A percentile compares a stretch with the other conserved stretches of the same genome.
Conservation (phyloP, 495 filamentous ascomycete species). For the Xylaria palmicola region DNA sequence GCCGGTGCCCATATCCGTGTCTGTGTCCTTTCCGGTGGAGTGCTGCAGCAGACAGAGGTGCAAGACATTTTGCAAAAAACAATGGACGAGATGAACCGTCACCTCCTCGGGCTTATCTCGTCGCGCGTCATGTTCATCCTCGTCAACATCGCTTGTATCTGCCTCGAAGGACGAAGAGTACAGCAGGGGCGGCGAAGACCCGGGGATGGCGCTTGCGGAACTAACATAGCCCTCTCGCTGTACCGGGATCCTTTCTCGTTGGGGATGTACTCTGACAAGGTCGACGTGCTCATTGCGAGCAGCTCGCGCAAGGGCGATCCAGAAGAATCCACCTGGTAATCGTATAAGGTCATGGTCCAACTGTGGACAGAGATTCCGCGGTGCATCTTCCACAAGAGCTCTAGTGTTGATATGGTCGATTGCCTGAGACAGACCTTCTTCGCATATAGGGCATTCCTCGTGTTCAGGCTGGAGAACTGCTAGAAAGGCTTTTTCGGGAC, state of each 20-base stretch:
- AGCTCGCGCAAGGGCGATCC: slow-evolving; percentile 12
- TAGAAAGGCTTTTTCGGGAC: slow-evolving; percentile 8
- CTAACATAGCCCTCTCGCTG: slow-evolving; percentile 4
- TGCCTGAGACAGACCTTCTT: neutral
- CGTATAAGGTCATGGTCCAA: slow-evolving; percentile 14
- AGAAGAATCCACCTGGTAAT: slow-evolving; percentile 16
- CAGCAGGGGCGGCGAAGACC: slow-evolving; percentile 5
- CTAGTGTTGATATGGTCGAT: neutral
- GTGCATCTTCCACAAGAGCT: neutral
- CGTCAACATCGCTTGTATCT: slow-evolving; percentile 1
- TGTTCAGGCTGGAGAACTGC: slow-evolving; percentile 8
- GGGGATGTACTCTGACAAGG: neutral
- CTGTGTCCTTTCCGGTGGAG: neutral
- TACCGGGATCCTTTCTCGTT: slow-evolving; percentile 5
- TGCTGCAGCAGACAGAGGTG: neutral
- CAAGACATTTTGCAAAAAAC: slow-evolving; percentile 12
- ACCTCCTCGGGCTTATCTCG: slow-evolving; percentile 14
- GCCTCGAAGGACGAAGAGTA: neutral
- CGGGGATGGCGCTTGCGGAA: slow-evolving; percentile 6
- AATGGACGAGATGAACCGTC: slow-evolving; percentile 15
- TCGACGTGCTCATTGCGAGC: neutral
- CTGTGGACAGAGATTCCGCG: slow-evolving; percentile 7
- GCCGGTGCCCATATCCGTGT: too few species aligned
- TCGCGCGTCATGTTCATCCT: slow-evolving; percentile 15
- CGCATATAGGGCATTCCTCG: slow-evolving; percentile 12